Percentiles rank a stretch among this genome's conserved stretches.
phyloP scores from a whole-genome alignment of 2,329 filamentous ascomycete genomes.

The Cladosporium sp. region DNA sequence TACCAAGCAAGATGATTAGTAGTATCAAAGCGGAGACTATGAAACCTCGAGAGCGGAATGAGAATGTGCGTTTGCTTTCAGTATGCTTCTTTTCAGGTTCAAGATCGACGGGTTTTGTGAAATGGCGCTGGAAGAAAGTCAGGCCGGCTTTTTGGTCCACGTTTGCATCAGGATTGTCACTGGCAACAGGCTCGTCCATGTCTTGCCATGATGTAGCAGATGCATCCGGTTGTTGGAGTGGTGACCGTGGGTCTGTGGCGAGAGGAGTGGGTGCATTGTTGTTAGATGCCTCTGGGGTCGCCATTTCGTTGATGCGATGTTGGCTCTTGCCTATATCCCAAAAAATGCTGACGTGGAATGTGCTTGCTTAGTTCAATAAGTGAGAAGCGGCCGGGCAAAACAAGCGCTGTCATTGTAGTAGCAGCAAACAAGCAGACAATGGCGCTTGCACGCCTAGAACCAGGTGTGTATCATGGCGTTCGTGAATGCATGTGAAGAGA shows the following conservation, averaged over 20 bases:
- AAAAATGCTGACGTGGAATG: neutral
- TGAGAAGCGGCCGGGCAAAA: no score
- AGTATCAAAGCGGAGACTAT: constrained; percentile 15
- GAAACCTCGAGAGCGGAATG: constrained; percentile 25
- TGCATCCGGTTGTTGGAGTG: neutral
- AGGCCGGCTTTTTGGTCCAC: constrained; percentile 6
- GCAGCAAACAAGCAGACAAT: no score
- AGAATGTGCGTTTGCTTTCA: constrained; percentile 19
- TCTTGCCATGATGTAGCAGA: constrained; percentile 1
- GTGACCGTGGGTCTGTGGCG: no score
- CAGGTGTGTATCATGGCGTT: no score
- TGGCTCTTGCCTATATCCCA: neutral
- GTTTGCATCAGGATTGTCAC: neutral
- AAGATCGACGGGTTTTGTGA: constrained; percentile 17
- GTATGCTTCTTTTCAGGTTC: constrained; percentile 17
- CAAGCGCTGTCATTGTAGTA: no score
- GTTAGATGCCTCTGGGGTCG: no score
- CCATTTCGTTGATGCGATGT: neutral
- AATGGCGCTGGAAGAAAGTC: constrained; percentile 24
- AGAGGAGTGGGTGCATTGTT: no score
- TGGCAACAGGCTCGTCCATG: neutral
- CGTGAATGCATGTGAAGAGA: no score
- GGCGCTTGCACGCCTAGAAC: no score
- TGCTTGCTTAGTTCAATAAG: neutral
- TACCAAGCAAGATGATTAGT: constrained; percentile 20